Evolutionary conservation across 2,329 filamentous ascomycete genomes (phyloP), one percentile per base, ranked within the genome.

Genomic region (Colletotrichum sp.): DNA sequence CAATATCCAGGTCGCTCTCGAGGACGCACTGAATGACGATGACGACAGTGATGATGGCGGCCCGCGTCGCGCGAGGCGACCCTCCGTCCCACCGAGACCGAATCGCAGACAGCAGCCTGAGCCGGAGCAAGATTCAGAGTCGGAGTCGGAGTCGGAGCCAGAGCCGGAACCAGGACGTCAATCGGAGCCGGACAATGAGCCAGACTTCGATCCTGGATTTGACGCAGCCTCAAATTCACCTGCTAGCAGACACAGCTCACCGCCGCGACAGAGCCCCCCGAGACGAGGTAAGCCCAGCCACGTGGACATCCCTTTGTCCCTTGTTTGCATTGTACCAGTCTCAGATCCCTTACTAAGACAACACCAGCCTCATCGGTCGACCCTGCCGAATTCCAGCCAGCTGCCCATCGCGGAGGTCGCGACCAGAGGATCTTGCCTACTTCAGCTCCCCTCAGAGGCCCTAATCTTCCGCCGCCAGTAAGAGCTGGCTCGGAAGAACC

Each of bases 1-100:
- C 59, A 75, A 79, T 48, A 66, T 80, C 36, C 72, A 76, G 8
- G 69, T 74, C 11, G 76, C 77, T 16, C 77, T 81, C 64, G 68
- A 77, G 22, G 75, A 77, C 34, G 67, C 79, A 27, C 77, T 76
- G 15, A 72, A 78, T 8, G 71, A 75, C 55, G 25, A 61, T 48
- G 61, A 22, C 44, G 44, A 74, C 64, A 52, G 64, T 36, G 60
- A 67, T 16, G 66, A 64, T 8, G 67, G 65, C 8, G 61, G 48
- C 34, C 27, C 48, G 34, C 25, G 55, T 4, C 25, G 30, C 27
- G 11, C 57, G n/a, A 70, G 22, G n/a, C 44, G 44, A 52, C 27
- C 36, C 2, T 52, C 22, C 8, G 12, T 55, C 52, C 34, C 22
- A 12, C n/a, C 57, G 7, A 55, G 25, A 22, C 25, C 55, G 32